These are phyloP conservation scores for Schizosaccharomyces osmophilus DNA, from an alignment of 805 yeast species.

Conservation along the genomic window DNA sequence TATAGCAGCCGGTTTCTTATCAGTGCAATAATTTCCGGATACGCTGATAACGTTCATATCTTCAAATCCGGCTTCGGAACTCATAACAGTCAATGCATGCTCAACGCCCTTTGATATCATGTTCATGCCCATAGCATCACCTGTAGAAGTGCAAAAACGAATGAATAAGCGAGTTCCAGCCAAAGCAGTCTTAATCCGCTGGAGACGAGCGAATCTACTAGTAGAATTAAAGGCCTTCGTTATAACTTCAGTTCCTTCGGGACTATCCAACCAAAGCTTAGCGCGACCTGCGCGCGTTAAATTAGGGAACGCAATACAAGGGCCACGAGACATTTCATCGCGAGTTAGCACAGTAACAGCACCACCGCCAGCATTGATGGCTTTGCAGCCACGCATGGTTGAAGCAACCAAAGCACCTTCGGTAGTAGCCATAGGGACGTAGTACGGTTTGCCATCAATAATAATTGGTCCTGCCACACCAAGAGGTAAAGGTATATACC, in stretches of 20 bases:
- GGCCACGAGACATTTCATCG: constrained; percentile 99
- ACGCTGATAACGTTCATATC: constrained; percentile 86
- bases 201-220: constrained; percentile 87
- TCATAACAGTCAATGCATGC: constrained; percentile 58
- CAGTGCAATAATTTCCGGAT: constrained; percentile 93
- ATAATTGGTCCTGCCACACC: constrained; percentile 94
- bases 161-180: constrained; percentile 79
- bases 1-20: constrained; percentile 91
- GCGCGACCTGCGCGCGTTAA: constrained; percentile 80
- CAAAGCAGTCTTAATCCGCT: constrained; percentile 70
- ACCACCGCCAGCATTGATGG: constrained; percentile 93
- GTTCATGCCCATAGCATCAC: constrained; percentile 99
- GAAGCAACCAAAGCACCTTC: constrained; percentile 98
- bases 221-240: constrained; percentile 88
- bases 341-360: constrained; percentile 71
- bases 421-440: constrained; percentile 96
- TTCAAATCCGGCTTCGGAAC: constrained; percentile 67
- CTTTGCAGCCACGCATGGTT: constrained; percentile 97
- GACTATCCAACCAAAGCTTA: constrained; percentile 84
- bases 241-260: constrained; percentile 62
- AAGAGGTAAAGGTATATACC: constrained; percentile 85
- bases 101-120: constrained; percentile 98
- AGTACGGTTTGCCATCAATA: constrained; percentile 69
- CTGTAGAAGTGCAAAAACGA: constrained; percentile 93
- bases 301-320: constrained; percentile 74